Base-by-base conservation (phyloP, 2,329 filamentous ascomycete species). In the Nemania abortiva region DNA sequence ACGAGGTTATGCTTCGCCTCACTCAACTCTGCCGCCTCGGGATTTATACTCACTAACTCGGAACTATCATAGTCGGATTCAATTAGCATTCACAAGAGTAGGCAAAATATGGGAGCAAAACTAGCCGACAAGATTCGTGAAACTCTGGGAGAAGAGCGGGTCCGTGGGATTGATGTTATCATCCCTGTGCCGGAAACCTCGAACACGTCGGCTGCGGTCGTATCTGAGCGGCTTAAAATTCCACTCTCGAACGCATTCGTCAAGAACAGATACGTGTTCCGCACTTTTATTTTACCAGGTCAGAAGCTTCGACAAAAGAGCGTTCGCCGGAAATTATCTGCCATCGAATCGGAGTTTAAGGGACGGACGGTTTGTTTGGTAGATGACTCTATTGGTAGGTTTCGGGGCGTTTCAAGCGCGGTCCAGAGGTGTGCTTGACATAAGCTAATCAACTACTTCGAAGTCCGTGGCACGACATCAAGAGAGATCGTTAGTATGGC, bases 251-350 rank as follows among this genome's bases (percentile, higher is more conserved):
- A 92, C 76, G 92, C 69, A 9, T 73, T 69, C 18, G 55, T 72
- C 18, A 72, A 72, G 27, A 69, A 66, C 34, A 63, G 68, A 62
- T 72, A 64, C 18, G 68, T 72, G 2, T 66, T 68, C 52, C 87
- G 92, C 59, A 94, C 92, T 0, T 94, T 94, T 80, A 94, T 94
- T 22, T 24, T 79, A 68, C 84, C 95, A 1, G 92, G 91, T 31
- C 95, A 98, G 80, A 89, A 89, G 74, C 88, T 90, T 20, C 87
- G 95, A 3, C 89, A 96, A 76, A 95, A 95, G 82, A 92, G 93
- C 73, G 94, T 98, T 10, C 91, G 95, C 3, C 89, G 95, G 57
- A 98, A 98, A 83, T 86, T 98, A 47, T 95, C 92, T 69, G 89
- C 95, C 22, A 97, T 98, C 81, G 89, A 90, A 29, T 90, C 91